These are phyloP conservation scores for Podila clonocystis DNA, from an alignment of 192 early-diverging fungal genomes.

Conservation along the genomic window DNA sequence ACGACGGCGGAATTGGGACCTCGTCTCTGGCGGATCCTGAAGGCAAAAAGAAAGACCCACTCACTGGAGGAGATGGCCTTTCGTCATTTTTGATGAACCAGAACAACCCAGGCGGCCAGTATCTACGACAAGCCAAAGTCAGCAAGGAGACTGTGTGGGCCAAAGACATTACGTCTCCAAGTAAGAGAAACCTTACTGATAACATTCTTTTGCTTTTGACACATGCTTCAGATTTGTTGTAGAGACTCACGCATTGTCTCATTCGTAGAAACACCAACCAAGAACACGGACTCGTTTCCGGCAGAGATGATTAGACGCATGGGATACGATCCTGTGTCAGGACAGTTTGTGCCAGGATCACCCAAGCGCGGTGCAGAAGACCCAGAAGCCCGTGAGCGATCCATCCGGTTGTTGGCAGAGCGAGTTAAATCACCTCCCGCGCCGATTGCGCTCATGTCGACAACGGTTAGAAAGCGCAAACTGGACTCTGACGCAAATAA, in stretches of 20 bases:
- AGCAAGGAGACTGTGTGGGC: slow-evolving; percentile 43
- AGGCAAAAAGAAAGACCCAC: slow-evolving; percentile 10
- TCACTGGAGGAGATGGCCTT: slow-evolving; percentile 5
- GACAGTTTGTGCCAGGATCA: slow-evolving; percentile 44
- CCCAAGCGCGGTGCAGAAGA: slow-evolving; percentile 33
- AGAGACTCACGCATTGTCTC: too few species aligned
- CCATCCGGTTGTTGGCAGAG: slow-evolving; percentile 33
- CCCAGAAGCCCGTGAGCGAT: slow-evolving; percentile 42
- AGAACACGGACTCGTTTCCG: slow-evolving; percentile 24
- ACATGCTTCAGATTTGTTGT: too few species aligned
- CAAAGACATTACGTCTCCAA: slow-evolving; percentile 43
- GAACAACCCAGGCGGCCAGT: slow-evolving; percentile 43
- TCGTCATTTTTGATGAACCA: slow-evolving; percentile 44
- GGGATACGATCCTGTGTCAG: slow-evolving; percentile 45
- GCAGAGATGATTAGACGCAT: slow-evolving; percentile 46
- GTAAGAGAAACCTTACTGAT: slow-evolving; percentile 8
- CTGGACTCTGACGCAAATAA: neutral
- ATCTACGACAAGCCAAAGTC: slow-evolving; percentile 34
- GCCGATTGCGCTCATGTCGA: neutral
- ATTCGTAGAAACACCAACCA: slow-evolving; percentile 33
- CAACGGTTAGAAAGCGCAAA: neutral
- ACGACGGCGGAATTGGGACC: slow-evolving; percentile 24
- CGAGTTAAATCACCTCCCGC: slow-evolving; percentile 42
- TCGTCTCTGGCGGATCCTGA: slow-evolving; percentile 24
- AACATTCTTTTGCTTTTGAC: neutral